Evolutionary conservation across 352 stramenopile species (phyloP).

Genomic region (Phytophthora sojae): DNA sequence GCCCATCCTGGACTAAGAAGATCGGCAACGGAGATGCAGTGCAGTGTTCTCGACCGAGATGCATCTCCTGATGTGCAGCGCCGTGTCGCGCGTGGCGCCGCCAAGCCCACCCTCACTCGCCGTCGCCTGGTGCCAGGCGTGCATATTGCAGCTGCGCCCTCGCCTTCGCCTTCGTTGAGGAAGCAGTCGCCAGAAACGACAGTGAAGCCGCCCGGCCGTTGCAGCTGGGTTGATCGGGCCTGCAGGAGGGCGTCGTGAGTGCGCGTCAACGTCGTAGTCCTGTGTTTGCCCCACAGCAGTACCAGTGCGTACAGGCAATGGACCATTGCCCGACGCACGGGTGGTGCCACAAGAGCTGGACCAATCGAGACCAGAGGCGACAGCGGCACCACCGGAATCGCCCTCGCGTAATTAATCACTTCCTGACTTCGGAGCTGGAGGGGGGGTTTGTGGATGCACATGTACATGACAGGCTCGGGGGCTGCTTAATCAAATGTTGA

Average conservation of each 20-base stretch:
- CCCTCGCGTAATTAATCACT: neutral
- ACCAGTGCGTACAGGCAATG: no score
- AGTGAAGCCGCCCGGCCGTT: neutral
- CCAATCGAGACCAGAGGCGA: neutral
- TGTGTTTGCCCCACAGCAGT: no score
- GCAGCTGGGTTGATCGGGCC: neutral
- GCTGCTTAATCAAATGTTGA: no score
- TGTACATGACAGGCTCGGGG: no score
- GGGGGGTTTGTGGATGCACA: no score
- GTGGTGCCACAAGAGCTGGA: neutral
- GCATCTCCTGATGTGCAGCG: neutral
- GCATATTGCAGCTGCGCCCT: slow-evolving; percentile 8
- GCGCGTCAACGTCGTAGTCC: no score
- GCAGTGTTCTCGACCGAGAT: no score
- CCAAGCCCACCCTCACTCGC: no score
- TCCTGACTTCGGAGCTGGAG: no score
- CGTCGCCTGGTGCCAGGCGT: neutral
- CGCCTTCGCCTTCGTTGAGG: slow-evolving; percentile 16
- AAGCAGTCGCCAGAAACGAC: slow-evolving; percentile 30
- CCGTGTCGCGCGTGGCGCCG: neutral
- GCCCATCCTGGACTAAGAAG: slow-evolving; percentile 15
- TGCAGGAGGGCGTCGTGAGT: neutral
- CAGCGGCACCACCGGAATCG: neutral
- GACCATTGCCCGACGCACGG: neutral
- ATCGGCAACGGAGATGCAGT: no score